Conservation (phyloP, 495 filamentous ascomycete genomes). For the Evernia prunastri region DNA sequence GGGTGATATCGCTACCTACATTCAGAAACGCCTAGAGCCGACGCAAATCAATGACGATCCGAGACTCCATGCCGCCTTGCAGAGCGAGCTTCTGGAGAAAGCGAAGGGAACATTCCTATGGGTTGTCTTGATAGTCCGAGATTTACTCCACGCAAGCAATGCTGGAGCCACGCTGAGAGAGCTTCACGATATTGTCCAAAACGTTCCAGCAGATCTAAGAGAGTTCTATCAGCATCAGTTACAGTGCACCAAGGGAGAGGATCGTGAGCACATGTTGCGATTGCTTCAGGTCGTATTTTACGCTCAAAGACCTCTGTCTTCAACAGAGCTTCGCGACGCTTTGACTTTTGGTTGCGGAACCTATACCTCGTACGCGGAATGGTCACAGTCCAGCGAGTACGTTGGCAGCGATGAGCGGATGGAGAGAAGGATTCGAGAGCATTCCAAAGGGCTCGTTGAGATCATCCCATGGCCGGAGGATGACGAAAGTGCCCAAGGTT, state of each 20-base stretch:
- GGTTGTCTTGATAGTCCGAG: conserved; percentile 32
- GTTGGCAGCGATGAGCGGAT: conserved; percentile 17
- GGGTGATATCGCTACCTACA: conserved; percentile 8
- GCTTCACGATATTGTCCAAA: conserved; percentile 25
- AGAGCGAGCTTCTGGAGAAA: conserved; percentile 16
- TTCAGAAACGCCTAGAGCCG: conserved; percentile 19
- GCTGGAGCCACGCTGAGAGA: conserved; percentile 27
- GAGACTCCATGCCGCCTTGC: conserved; percentile 11
- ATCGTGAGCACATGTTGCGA: neutral
- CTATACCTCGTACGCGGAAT: conserved; percentile 20
- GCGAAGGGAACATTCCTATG: conserved; percentile 32
- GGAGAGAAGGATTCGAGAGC: conserved; percentile 32
- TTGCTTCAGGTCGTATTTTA: neutral
- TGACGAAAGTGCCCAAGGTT: neutral
- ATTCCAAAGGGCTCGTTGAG: conserved; percentile 42
- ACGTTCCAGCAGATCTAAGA: neutral
- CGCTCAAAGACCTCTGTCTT: neutral
- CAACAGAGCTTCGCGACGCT: conserved; percentile 1
- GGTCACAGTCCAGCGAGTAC: neutral
- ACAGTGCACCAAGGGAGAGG: neutral
- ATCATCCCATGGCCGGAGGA: conserved; percentile 15
- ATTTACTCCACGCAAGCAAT: conserved; percentile 28
- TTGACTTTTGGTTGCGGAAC: neutral
- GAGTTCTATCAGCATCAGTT: neutral
- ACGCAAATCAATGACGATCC: conserved; percentile 20